These are phyloP conservation scores for Gossypium arboreum DNA, from an alignment of 345 rosid species.

Conservation along the genomic window DNA sequence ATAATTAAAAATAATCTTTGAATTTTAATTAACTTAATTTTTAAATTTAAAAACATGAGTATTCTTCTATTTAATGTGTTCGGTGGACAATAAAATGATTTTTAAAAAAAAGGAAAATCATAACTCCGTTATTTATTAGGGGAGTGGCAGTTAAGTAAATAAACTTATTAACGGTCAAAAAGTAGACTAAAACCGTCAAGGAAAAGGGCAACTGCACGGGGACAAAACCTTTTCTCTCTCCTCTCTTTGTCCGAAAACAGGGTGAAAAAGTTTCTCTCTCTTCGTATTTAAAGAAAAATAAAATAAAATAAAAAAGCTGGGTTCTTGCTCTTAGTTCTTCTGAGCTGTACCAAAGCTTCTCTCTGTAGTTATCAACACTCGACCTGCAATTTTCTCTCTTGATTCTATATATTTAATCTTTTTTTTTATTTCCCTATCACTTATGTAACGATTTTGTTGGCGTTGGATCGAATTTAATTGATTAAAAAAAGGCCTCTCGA, in stretches of 20 bases:
- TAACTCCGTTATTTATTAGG: too few relatives aligned
- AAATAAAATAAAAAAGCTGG: background rate
- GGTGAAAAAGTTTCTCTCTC: constrained; percentile 2
- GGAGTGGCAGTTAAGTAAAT: background rate
- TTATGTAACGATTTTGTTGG: background rate
- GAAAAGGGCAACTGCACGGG: background rate
- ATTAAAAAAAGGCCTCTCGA: background rate
- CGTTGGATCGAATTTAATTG: constrained; percentile 8
- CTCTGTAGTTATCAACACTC: constrained; percentile 7
- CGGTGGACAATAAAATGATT: too few relatives aligned
- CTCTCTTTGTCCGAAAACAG: constrained; percentile 15
- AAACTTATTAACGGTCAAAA: background rate
- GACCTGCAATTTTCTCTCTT: constrained; percentile 25
- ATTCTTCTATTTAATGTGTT: too few relatives aligned
- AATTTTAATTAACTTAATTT: too few relatives aligned
- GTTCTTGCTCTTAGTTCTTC: constrained; percentile 4
- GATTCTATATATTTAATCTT: background rate
- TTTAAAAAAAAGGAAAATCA: too few relatives aligned
- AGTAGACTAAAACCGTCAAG: constrained; percentile 12
- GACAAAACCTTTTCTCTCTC: background rate
- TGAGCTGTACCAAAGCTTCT: constrained; percentile 31
- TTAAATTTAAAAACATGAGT: too few relatives aligned
- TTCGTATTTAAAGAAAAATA: background rate
- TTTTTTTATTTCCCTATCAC: background rate
- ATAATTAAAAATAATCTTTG: too few relatives aligned